phyloP scores from a whole-genome alignment of 2,329 filamentous ascomycete genomes.

The Claviceps sorghi region DNA sequence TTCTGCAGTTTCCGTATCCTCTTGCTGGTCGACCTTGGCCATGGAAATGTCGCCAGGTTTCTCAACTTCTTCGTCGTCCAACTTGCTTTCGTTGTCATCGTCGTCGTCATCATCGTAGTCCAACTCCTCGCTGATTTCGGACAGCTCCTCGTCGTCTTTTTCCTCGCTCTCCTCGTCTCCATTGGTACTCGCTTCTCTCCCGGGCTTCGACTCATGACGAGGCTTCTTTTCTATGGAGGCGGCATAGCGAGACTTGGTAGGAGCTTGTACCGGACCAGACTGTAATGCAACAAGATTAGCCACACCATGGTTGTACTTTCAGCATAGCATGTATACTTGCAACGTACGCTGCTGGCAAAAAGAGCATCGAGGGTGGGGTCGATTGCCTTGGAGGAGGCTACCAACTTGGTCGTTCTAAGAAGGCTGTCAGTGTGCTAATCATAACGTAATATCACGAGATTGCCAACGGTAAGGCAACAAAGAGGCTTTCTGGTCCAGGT shows the following conservation, averaged over 20 bases:
- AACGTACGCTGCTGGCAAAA: slow-evolving; percentile 58
- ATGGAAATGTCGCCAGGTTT: not conserved
- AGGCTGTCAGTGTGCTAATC: slow-evolving; percentile 15
- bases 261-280: slow-evolving; percentile 36
- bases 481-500: not conserved
- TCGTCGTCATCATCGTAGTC: slow-evolving; percentile 13
- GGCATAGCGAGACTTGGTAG: slow-evolving; percentile 30
- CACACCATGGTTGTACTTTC: not conserved
- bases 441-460: slow-evolving; percentile 4
- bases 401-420: slow-evolving; percentile 20
- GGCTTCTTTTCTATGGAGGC: slow-evolving; percentile 21
- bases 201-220: slow-evolving; percentile 9
- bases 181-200: slow-evolving; percentile 11
- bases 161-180: slow-evolving; percentile 13
- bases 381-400: slow-evolving; percentile 38
- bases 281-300: slow-evolving; percentile 12
- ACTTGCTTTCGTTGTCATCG: slow-evolving; percentile 10
- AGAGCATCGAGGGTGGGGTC: slow-evolving; percentile 57
- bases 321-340: not conserved
- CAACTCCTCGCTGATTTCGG: slow-evolving; percentile 13
- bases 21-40: slow-evolving; percentile 3
- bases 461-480: not conserved
- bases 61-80: slow-evolving; percentile 9
- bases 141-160: slow-evolving; percentile 18
- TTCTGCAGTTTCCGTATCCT: slow-evolving; percentile 20